Conservation (phyloP, 805 yeast genomes). For the Lipomyces starkeyi region DNA sequence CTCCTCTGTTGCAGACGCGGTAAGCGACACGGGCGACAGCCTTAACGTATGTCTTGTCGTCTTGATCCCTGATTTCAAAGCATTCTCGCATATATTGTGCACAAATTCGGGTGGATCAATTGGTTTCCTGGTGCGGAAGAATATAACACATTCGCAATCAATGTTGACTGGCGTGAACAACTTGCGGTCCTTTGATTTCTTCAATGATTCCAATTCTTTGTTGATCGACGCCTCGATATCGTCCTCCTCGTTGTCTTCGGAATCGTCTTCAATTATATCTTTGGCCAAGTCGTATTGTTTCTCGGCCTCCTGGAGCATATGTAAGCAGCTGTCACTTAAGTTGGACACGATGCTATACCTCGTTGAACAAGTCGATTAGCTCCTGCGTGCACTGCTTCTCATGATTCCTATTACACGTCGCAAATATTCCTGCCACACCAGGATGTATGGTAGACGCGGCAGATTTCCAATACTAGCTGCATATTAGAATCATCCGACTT, state of each 20-base stretch:
- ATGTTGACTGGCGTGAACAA: conserved; percentile 65
- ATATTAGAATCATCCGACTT: background rate
- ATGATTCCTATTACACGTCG: conserved; percentile 81
- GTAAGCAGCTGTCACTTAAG: background rate
- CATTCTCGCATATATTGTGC: conserved; percentile 64
- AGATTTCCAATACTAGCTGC: conserved; percentile 29
- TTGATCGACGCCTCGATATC: conserved; percentile 37
- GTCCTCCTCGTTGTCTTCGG: conserved; percentile 42
- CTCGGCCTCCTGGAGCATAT: conserved; percentile 33
- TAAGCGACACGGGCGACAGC: conserved; percentile 76
- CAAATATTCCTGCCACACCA: conserved; percentile 84
- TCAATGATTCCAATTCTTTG: conserved; percentile 59
- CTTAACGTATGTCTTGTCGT: conserved; percentile 77
- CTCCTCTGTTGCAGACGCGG: conserved; percentile 73
- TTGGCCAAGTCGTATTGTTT: conserved; percentile 40
- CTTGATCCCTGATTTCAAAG: conserved; percentile 55
- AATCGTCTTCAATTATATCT: conserved; percentile 26
- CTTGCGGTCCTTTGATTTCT: conserved; percentile 47
- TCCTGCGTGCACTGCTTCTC: conserved; percentile 83
- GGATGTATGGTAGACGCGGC: conserved; percentile 33
- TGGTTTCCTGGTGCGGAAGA: conserved; percentile 80
- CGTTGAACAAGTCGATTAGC: conserved; percentile 62
- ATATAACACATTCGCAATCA: conserved; percentile 82
- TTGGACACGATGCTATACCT: conserved; percentile 42
- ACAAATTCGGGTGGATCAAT: conserved; percentile 79